Percentiles rank a stretch among this genome's conserved stretches.
phyloP scores from a whole-genome alignment of 306 rosid genomes.

The Cucurbita ficifolia region DNA sequence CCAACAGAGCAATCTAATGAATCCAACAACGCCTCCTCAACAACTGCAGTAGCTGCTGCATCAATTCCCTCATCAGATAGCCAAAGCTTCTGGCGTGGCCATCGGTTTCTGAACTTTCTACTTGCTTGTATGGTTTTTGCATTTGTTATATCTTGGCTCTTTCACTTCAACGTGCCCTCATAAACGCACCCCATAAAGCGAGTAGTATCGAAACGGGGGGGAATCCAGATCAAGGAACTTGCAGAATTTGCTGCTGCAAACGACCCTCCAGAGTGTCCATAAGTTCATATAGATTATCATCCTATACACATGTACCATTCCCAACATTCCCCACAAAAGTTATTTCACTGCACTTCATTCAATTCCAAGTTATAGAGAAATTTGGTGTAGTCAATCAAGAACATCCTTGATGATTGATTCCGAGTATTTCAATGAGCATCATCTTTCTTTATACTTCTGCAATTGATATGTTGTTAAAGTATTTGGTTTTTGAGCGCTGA shows the following conservation, averaged over 20 bases:
- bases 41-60: conserved; percentile 28
- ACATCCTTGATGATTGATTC: background rate
- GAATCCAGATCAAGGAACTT: background rate
- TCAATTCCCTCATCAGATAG: conserved; percentile 35
- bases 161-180: conserved; percentile 67
- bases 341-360: background rate
- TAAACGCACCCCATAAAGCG: background rate
- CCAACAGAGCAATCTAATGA: conserved; percentile 37
- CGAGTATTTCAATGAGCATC: background rate
- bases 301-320: background rate
- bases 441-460: background rate
- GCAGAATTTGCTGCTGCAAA: background rate
- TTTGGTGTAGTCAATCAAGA: background rate
- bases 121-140: conserved; percentile 94
- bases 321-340: background rate
- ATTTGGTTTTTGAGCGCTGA: background rate
- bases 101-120: conserved; percentile 75
- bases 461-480: background rate
- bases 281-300: conserved; percentile 1
- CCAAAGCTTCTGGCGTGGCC: conserved; percentile 86
- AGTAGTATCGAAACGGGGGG: background rate
- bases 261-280: background rate
- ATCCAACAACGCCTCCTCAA: conserved; percentile 21
- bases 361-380: background rate
- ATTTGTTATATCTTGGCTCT: conserved; percentile 91